A percentile compares a stretch with the other conserved stretches of the same genome.
phyloP scores from a whole-genome alignment of 1,139 yeast species.

The Pichia sp. region DNA sequence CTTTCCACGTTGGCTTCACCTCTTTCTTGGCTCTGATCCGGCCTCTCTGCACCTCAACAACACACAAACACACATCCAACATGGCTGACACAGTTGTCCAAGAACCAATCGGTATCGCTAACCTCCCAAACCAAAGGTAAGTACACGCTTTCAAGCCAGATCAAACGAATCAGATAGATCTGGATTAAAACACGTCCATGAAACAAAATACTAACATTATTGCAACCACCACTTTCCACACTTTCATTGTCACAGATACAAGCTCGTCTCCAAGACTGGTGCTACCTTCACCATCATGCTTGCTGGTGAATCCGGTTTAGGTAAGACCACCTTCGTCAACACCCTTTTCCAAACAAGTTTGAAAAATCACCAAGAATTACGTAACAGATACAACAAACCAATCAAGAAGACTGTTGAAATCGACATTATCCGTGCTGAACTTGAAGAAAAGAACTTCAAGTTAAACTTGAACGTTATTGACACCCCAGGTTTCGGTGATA shows the following conservation, averaged over 20 bases:
- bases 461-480: constrained; percentile 87
- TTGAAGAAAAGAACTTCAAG: constrained; percentile 90
- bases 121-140: constrained; percentile 89
- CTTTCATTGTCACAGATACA: constrained; percentile 51
- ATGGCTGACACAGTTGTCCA: constrained; percentile 14
- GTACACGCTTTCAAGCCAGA: constrained; percentile 29
- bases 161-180: background rate
- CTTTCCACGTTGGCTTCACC: no score
- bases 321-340: constrained; percentile 92
- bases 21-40: no score
- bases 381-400: constrained; percentile 66
- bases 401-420: constrained; percentile 89
- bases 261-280: constrained; percentile 85
- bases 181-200: background rate
- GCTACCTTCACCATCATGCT: constrained; percentile 92
- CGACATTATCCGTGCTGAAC: constrained; percentile 82
- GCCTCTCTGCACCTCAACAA: background rate
- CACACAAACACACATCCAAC: background rate
- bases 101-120: constrained; percentile 79
- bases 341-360: constrained; percentile 80
- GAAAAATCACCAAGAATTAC: constrained; percentile 62
- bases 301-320: constrained; percentile 94
- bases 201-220: background rate
- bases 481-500: constrained; percentile 98
- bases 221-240: background rate